These are phyloP conservation scores for Arthrobotrys musiformis DNA, from an alignment of 2,329 filamentous ascomycete species.

Conservation along the genomic window DNA sequence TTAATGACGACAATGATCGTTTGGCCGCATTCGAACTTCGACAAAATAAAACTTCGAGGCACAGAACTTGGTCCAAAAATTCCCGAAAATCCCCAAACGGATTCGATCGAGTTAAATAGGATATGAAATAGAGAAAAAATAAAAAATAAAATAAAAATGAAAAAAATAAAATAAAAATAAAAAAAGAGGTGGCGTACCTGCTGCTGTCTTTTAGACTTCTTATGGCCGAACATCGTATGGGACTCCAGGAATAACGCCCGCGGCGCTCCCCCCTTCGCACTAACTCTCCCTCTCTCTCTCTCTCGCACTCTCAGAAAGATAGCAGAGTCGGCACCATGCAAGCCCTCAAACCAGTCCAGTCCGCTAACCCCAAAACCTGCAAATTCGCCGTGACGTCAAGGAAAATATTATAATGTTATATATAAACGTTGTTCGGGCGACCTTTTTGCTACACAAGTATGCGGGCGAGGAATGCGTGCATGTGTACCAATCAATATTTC, in stretches of 20 bases:
- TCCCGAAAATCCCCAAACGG: background rate
- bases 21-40: too few species aligned
- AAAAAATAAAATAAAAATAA: background rate
- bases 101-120: background rate
- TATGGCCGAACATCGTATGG: constrained; percentile 16
- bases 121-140: background rate
- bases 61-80: too few species aligned
- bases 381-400: constrained; percentile 53
- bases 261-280: constrained; percentile 26
- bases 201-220: constrained; percentile 31
- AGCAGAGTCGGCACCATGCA: constrained; percentile 8
- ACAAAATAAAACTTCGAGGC: too few species aligned
- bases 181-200: constrained; percentile 27
- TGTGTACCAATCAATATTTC: too few species aligned
- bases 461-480: background rate
- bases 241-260: background rate
- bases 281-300: background rate
- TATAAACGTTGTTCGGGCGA: constrained; percentile 1
- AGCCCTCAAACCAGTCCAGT: background rate
- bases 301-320: background rate
- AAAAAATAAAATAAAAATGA: background rate
- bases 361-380: background rate
- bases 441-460: background rate
- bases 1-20: too few species aligned
- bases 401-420: background rate